Base-by-base conservation (phyloP, 2,329 filamentous ascomycete genomes). In the Penicillium psychrosexuale region DNA sequence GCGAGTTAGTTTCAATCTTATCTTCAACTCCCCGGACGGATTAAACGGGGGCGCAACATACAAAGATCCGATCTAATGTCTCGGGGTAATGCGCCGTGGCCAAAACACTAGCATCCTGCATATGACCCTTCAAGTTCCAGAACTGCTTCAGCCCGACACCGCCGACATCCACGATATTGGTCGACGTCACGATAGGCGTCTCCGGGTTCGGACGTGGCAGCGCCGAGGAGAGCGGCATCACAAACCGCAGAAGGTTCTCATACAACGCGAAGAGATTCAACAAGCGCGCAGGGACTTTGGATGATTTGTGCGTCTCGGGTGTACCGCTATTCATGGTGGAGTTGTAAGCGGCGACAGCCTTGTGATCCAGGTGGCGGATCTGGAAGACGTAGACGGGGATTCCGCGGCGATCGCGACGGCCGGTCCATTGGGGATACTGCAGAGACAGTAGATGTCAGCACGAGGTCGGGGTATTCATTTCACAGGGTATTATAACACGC, bases 41-140 rank as follows among this genome's bases (percentile, higher is more conserved):
- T 7, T n/a, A 17, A 6, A 31, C 31, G 0, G 2, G n/a, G 5
- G 15, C 5, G 31, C 30, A 38, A 67, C 80, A 56, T 73, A 84
- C 82, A 69, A 87, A 91, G 72, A 89, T 89, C 63, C 90, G 83
- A 71, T 95, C 93, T 47, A 97, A 77, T 0, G 92, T 97, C 76
- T 97, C 93, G 0, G 93, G 93, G 71, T 97, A 97, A 75, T 97
- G 90, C 5, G 92, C 91, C 3, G 92, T 97, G 6, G 93, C 93
- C 51, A 97, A 80, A 56, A 87, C 84, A 68, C 88, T 92, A 2
- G 92, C 92, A 67, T 91, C 88, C 76, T 97, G 92, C 91, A 97
- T 96, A 73, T 97, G 93, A 24, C 77, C 78, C 79, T 95, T 94
- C 59, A 97, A 76, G 75, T 95, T 95, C 93, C 93, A 97, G 72